Conservation (phyloP, 108 stramenopile species). For the Skeletonema potamos region DNA sequence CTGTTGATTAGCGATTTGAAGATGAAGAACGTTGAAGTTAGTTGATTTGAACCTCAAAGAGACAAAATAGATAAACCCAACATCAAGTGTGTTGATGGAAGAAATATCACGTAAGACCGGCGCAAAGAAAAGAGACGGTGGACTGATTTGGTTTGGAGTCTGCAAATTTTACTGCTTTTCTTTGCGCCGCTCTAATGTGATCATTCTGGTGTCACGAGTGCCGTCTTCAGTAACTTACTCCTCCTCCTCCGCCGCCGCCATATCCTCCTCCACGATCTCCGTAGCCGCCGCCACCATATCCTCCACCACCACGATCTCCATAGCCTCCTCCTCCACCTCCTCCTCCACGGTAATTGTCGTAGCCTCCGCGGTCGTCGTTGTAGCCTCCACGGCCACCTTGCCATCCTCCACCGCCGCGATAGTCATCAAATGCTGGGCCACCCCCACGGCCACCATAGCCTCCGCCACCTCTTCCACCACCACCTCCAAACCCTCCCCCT, state of each 20-base stretch:
- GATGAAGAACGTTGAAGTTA: no score
- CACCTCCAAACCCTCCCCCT: neutral
- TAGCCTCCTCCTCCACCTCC: conserved; percentile 8
- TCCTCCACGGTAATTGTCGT: neutral
- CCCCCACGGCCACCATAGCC: conserved; percentile 1
- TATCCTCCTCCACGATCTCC: conserved; percentile 42
- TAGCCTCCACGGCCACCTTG: neutral
- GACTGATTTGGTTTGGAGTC: no score
- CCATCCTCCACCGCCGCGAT: neutral
- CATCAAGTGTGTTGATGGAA: neutral
- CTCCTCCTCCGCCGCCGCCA: conserved; percentile 44
- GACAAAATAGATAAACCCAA: neutral
- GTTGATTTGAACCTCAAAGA: no score
- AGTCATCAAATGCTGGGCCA: neutral
- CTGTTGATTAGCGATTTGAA: no score
- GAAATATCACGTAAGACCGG: neutral
- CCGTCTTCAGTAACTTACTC: no score
- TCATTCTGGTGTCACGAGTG: no score
- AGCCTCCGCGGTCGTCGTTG: no score
- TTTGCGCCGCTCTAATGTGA: no score
- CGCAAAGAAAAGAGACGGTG: no score
- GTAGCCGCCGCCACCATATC: conserved; percentile 19
- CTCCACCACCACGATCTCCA: conserved; percentile 12
- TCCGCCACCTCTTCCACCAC: conserved; percentile 6
- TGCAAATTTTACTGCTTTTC: no score